A percentile compares a stretch with the other conserved stretches of the same genome.
Conservation (phyloP, 495 filamentous ascomycete species). For the Penicillium parvum region DNA sequence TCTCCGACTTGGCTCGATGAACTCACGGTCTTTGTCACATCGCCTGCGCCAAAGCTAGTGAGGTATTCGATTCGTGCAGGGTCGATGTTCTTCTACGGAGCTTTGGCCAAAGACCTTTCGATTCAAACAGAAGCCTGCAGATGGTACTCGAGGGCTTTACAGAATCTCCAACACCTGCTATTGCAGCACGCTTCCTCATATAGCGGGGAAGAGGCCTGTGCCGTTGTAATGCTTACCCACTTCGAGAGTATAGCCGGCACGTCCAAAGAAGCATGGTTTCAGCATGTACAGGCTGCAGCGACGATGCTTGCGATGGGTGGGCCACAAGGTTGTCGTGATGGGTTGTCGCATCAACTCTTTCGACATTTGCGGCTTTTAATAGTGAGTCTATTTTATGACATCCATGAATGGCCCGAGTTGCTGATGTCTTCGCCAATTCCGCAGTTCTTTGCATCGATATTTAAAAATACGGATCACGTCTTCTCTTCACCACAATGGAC, state of each 20-base stretch:
- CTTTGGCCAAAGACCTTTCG: constrained; percentile 7
- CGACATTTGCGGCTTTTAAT: constrained; percentile 13
- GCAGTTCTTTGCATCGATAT: constrained; percentile 7
- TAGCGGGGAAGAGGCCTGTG: constrained; percentile 5
- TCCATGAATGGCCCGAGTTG: neutral
- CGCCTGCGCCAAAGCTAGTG: neutral
- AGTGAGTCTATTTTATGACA: neutral
- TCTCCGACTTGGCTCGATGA: constrained; percentile 10
- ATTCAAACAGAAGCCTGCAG: constrained; percentile 14
- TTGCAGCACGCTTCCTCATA: neutral
- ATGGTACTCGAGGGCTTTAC: constrained; percentile 13
- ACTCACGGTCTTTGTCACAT: neutral
- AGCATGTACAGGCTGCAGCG: constrained; percentile 12
- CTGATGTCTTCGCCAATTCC: neutral
- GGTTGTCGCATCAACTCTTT: constrained; percentile 13
- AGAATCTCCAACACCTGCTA: constrained; percentile 5
- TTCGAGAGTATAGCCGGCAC: constrained; percentile 12
- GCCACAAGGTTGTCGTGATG: constrained; percentile 9
- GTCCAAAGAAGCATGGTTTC: constrained; percentile 8
- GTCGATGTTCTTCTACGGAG: constrained; percentile 15
- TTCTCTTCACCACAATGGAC: constrained; percentile 10
- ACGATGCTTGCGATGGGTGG: constrained; percentile 7
- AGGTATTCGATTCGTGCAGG: constrained; percentile 10
- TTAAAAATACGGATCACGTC: constrained; percentile 7
- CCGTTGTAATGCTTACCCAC: constrained; percentile 14